Percentiles rank a stretch among this genome's conserved stretches.
These are phyloP conservation scores for Pulveroboletus sp. DNA, from an alignment of 768 basidiomycete species.

Conservation along the genomic window DNA sequence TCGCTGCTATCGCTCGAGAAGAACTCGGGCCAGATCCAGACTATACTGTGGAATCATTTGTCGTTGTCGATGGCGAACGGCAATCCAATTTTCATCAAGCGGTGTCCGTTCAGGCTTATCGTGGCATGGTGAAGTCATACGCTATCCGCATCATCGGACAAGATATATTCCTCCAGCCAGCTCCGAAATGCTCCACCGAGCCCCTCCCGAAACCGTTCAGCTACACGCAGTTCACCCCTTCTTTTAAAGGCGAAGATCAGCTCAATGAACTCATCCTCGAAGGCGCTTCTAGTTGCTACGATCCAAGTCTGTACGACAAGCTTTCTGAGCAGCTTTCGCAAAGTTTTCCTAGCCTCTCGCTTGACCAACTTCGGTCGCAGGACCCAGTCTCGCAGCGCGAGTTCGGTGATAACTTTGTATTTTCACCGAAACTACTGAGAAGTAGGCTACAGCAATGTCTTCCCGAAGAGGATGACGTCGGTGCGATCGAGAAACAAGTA, in stretches of 20 bases:
- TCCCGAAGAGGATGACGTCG: conserved; percentile 35
- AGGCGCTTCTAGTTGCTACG: conserved; percentile 66
- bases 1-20: conserved; percentile 57
- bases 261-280: conserved; percentile 63
- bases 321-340: conserved; percentile 46
- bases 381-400: conserved; percentile 64
- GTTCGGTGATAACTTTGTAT: conserved; percentile 77
- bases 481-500: conserved; percentile 53
- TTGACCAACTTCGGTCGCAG: conserved; percentile 61
- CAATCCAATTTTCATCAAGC: conserved; percentile 58
- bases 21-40: conserved; percentile 75
- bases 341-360: conserved; percentile 53
- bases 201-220: conserved; percentile 51
- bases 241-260: conserved; percentile 59
- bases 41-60: conserved; percentile 49
- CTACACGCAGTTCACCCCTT: conserved; percentile 50
- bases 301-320: conserved; percentile 65
- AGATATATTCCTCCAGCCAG: conserved; percentile 63
- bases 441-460: conserved; percentile 48
- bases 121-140: conserved; percentile 65
- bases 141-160: conserved; percentile 70
- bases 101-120: conserved; percentile 61
- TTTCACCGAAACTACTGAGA: conserved; percentile 56
- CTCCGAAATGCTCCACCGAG: conserved; percentile 34
- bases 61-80: conserved; percentile 31